Conservation (phyloP, 2,329 filamentous ascomycete genomes). For the Trichoderma sp. region DNA sequence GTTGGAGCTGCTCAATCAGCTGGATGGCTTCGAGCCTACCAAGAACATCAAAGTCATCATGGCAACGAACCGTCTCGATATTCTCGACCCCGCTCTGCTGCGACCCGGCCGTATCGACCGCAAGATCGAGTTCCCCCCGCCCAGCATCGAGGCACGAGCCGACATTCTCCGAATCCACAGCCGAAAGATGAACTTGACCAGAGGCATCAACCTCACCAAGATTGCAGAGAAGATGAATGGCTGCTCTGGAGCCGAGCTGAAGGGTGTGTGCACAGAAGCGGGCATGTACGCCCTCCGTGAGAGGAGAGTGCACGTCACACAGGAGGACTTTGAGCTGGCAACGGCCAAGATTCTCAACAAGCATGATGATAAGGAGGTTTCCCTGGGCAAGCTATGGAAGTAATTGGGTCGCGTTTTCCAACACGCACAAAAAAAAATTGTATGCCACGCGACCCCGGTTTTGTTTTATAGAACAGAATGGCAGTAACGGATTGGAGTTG, state of each 20-base stretch:
- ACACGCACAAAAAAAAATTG: background rate
- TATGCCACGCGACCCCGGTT: conserved; percentile 20
- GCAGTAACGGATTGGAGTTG: conserved; percentile 39
- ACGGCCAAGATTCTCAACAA: conserved; percentile 99
- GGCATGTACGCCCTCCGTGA: conserved; percentile 98
- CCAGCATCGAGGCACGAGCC: conserved; percentile 92
- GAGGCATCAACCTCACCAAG: conserved; percentile 96
- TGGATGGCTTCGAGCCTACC: conserved; percentile 97
- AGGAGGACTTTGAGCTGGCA: conserved; percentile 97
- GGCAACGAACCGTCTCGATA: conserved; percentile 97
- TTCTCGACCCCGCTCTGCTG: conserved; percentile 90
- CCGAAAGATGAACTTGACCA: conserved; percentile 96
- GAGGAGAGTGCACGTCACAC: conserved; percentile 94
- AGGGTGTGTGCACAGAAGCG: conserved; percentile 98
- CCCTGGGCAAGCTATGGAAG: conserved; percentile 78
- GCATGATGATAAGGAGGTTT: conserved; percentile 97
- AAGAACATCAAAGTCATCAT: conserved; percentile 99
- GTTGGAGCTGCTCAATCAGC: conserved; percentile 96
- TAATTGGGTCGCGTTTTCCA: conserved; percentile 33
- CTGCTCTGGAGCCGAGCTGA: conserved; percentile 94
- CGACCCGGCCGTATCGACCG: conserved; percentile 97
- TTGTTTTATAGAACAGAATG: conserved; percentile 37
- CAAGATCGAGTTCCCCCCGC: conserved; percentile 98
- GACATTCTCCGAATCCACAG: conserved; percentile 98
- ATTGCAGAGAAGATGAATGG: conserved; percentile 99